Base-by-base conservation (phyloP, 495 filamentous ascomycete species). In the Hypoxylon rickii region DNA sequence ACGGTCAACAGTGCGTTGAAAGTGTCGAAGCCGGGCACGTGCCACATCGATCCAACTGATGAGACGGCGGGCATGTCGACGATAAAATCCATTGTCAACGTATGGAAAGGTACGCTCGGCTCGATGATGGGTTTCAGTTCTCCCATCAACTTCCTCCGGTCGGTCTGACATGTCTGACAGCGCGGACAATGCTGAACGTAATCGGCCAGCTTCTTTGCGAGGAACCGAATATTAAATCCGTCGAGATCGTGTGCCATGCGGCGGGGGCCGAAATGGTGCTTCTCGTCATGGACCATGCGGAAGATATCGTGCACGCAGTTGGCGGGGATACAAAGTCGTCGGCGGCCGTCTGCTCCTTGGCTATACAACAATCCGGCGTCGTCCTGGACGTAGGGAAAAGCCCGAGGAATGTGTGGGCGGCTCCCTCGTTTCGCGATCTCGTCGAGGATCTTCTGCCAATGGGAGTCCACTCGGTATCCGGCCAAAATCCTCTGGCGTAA, bases 31-130 rank as follows among this genome's bases (percentile, higher is more conserved):
- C 41, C 32, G 7, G 12, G 5, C 1, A 42, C 32, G 18, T 40
- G 3, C 34, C 41, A 49, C 0, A 41, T 3, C 5, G 20, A 17
- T 6, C 19, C 17, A 10, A 11, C 31, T 1, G 36, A 16, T 0
- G 46, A 15, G 10, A 49, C 20, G 3, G 12, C 31, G 2, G 46
- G 34, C 10, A 49, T 5, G 3, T 1, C 13, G 7, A 49, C 46
- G 12, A 48, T 48, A n/a, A 48, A 48, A n/a, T 48, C 45, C 17
- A 21, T 24, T 8, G 32, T 11, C 2, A 49, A 17, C 4, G 33
- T 49, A 15, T 49, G 20, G 13, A 39, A 49, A 12, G 34, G 46
- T 1, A 26, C 24, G 2, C 10, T 0, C 3, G 33, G 20, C 10
- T 10, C 3, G 7, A 26, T 7, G 8, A 49, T 49, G 0, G 46